phyloP scores from a whole-genome alignment of 1,139 yeast genomes.

The Candida labiduridarum region DNA sequence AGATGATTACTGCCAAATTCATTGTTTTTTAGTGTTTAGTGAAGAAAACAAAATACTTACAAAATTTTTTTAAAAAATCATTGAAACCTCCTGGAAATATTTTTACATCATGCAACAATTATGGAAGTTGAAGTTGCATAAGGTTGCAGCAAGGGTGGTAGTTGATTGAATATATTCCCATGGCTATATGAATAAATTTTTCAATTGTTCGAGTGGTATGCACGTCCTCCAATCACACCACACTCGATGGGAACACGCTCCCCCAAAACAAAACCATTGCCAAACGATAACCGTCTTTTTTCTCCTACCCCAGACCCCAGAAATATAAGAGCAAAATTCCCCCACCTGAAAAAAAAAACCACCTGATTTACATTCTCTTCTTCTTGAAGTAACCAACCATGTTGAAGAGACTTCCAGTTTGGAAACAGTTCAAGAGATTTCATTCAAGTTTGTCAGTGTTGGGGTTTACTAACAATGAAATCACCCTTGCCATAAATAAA shows the following conservation, averaged over 20 bases:
- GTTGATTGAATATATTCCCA: too few relatives aligned
- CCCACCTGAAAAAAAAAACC: conserved; percentile 45
- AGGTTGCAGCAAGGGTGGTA: not conserved
- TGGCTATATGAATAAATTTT: not conserved
- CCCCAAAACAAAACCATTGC: not conserved
- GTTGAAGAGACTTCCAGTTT: conserved; percentile 34
- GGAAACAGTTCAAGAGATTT: not conserved
- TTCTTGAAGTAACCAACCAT: not conserved
- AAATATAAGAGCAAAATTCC: conserved; percentile 40
- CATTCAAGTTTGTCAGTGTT: conserved; percentile 10
- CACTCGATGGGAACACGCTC: not conserved
- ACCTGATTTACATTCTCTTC: not conserved
- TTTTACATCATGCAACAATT: not conserved
- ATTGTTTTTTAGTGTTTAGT: too few relatives aligned
- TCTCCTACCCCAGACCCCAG: not conserved
- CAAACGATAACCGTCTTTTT: not conserved
- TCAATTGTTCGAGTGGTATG: not conserved
- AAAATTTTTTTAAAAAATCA: not conserved
- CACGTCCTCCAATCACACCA: conserved; percentile 1
- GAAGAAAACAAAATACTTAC: not conserved
- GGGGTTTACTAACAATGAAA: conserved; percentile 12
- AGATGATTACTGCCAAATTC: too few relatives aligned
- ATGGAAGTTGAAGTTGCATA: not conserved
- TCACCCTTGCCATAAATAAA: conserved; percentile 17
- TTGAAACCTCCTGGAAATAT: not conserved